A percentile compares a stretch with the other conserved stretches of the same genome.
Evolutionary conservation across 2,329 filamentous ascomycete species (phyloP).

Genomic region (Gremmenia infestans): DNA sequence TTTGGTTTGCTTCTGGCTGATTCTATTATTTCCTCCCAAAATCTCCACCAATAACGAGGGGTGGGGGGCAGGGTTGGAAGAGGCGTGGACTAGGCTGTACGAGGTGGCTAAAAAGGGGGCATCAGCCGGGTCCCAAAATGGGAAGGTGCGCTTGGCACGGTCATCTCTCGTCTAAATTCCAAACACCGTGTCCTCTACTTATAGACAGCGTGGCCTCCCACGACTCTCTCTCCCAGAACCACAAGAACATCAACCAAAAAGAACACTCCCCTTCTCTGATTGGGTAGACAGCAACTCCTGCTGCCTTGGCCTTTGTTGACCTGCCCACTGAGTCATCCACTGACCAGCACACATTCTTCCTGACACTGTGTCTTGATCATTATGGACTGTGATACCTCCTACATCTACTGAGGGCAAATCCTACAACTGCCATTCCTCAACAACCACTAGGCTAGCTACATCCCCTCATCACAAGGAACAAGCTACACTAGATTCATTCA

Average conservation of each 20-base stretch:
- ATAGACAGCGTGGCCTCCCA: constrained; percentile 15
- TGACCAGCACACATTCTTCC: not conserved
- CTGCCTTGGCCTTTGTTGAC: not conserved
- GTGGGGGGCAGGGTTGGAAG: too few species aligned
- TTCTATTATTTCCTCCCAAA: too few species aligned
- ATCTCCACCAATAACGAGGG: too few species aligned
- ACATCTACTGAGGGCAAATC: constrained; percentile 10
- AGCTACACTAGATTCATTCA: not conserved
- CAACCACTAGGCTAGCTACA: not conserved
- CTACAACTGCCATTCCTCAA: not conserved
- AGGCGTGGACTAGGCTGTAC: not conserved
- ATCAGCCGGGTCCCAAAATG: not conserved
- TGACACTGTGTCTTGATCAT: constrained; percentile 10
- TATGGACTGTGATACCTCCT: constrained; percentile 1
- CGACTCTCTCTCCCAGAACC: not conserved
- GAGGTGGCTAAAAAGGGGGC: not conserved
- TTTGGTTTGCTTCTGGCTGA: too few species aligned
- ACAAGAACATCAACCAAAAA: not conserved
- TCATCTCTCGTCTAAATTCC: constrained; percentile 15
- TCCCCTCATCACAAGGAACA: not conserved
- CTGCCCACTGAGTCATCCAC: constrained; percentile 5
- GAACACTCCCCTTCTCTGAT: not conserved
- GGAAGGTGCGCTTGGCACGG: constrained; percentile 1
- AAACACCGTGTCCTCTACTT: constrained; percentile 18
- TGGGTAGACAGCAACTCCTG: not conserved